Evolutionary conservation across 1,139 yeast species (phyloP), one percentile per base, ranked within the genome.

Genomic region (Blastobotrys persicus): DNA sequence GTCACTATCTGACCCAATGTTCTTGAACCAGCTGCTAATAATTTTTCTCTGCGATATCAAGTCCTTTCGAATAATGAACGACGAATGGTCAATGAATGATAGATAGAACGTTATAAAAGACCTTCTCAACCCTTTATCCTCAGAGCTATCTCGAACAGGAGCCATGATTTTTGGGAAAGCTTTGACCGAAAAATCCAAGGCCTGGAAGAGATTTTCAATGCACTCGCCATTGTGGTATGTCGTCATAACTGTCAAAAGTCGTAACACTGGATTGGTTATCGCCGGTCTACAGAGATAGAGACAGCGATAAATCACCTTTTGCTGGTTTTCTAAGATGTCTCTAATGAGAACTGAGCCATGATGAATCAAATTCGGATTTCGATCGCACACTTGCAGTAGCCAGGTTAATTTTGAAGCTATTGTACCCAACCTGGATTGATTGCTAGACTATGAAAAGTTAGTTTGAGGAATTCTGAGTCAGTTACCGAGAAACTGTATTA

Each of bases 261-360:
- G 65, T 26, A 88, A 62, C 1, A 78, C 75, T 0, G 95, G 85
- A 49, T 78, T 81, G 1, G 92, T 80, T 9, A 80, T 69, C 1
- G 79, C 71, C 0, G 85, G 80, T 55, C 83, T 77, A 57, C 76
- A 67, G 51, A 80, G 78, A 53, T 76, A 78, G 42, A 89, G 69
- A 19, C 86, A 82, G 59, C 95, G 74, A 66, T 86, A 87, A 3
- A 89, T 70, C 18, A 81, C 77, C 59, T 83, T 85, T 44, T 77
- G 65, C 61, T 85, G 79, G 48, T 74, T 76, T 1, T 74, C 72
- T 16, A 88, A 65, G 7, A 88, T 67, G 17, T 77, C 77, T 32
- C 65, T 55, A 33, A 63, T 74, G 50, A 83, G 77, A 45, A 80
- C 66, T 4, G 69, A 67, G 1, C 68, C 72, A 20, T 55, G 48